Evolutionary conservation across 2,329 filamentous ascomycete genomes (phyloP).

Genomic region (Hirsutella minnesotensis): DNA sequence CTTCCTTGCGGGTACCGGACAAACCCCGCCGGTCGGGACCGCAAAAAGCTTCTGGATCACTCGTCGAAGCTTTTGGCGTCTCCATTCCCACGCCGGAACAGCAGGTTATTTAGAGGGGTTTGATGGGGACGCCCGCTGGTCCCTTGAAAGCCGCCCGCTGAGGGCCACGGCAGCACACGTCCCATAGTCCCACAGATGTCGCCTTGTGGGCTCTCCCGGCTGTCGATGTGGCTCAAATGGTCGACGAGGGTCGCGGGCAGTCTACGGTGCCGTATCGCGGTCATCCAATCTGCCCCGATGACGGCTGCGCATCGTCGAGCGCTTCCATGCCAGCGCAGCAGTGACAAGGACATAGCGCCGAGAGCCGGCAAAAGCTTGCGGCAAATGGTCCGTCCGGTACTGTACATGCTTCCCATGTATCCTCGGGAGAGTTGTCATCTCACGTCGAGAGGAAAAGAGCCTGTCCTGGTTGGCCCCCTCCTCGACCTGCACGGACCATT

Average conservation of each 20-base stretch:
- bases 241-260: no score
- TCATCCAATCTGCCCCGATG: conserved; percentile 12
- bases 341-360: not conserved
- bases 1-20: conserved; percentile 5
- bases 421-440: no score
- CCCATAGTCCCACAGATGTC: not conserved
- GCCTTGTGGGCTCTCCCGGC: no score
- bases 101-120: conserved; percentile 7
- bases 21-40: not conserved
- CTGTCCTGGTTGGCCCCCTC: no score
- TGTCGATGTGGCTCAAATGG: conserved; percentile 1
- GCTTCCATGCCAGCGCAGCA: not conserved
- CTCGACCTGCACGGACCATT: no score
- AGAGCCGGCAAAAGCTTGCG: not conserved
- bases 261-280: no score
- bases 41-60: conserved; percentile 12
- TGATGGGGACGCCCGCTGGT: conserved; percentile 4
- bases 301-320: no score
- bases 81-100: conserved; percentile 6
- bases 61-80: conserved; percentile 11
- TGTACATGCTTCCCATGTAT: no score
- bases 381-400: not conserved
- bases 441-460: no score
- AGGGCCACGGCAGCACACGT: no score
- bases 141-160: conserved; percentile 1